Evolutionary conservation across 1,284 basidiomycete species (phyloP).

Genomic region (Ceratobasidium sp.): DNA sequence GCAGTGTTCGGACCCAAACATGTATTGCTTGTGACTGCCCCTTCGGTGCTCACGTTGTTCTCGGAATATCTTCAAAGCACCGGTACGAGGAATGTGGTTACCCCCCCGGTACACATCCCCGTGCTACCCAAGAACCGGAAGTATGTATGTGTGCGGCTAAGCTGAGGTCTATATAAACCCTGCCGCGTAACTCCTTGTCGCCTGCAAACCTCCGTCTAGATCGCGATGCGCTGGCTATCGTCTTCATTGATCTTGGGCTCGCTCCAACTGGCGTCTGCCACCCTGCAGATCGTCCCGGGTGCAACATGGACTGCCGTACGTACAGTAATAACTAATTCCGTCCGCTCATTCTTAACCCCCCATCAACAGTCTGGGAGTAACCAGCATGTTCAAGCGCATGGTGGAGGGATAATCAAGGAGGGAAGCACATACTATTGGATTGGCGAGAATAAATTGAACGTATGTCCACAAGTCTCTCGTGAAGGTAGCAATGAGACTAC

Average conservation of each 20-base stretch:
- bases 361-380: conserved; percentile 42
- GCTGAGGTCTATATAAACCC: conserved; percentile 10
- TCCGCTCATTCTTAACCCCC: not conserved
- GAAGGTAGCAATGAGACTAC: not conserved
- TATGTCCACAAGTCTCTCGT: not conserved
- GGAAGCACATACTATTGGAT: conserved; percentile 47
- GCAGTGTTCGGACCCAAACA: not conserved
- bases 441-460: conserved; percentile 46
- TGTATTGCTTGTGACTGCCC: conserved; percentile 20
- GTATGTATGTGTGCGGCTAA: not conserved
- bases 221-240: conserved; percentile 23
- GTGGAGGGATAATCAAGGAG: too few relatives aligned
- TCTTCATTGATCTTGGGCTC: conserved; percentile 12
- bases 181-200: not conserved
- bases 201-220: not conserved
- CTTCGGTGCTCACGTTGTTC: not conserved
- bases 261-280: conserved; percentile 32
- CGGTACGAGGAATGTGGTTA: conserved; percentile 4
- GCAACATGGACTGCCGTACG: conserved; percentile 46
- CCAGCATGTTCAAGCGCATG: conserved; percentile 48
- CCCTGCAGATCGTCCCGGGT: conserved; percentile 46
- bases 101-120: conserved; percentile 36
- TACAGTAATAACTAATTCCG: not conserved
- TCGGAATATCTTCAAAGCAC: conserved; percentile 3
- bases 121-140: conserved; percentile 7